Evolutionary conservation across 2,329 filamentous ascomycete species (phyloP).

Genomic region (Penicillium sp.): DNA sequence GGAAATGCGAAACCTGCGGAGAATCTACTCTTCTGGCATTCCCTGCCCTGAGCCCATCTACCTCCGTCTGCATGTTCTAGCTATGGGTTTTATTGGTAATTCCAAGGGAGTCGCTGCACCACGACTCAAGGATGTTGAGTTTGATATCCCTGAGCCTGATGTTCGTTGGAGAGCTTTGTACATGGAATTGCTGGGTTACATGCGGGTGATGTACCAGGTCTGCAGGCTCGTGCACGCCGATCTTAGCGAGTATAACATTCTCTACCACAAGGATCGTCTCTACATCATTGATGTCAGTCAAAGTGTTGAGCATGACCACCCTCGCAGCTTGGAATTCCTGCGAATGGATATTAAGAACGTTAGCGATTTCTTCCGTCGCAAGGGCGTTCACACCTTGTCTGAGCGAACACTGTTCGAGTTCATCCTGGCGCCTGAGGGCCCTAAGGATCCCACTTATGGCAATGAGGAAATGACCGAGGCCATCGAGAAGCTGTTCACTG

Average conservation of each 20-base stretch:
- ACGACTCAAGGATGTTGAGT: conserved; percentile 79
- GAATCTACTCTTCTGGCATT: conserved; percentile 81
- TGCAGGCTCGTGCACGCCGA: conserved; percentile 94
- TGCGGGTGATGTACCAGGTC: conserved; percentile 90
- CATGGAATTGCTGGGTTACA: conserved; percentile 78
- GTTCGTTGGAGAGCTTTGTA: conserved; percentile 78
- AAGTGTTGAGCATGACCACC: conserved; percentile 95
- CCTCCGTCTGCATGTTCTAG: conserved; percentile 89
- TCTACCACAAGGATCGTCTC: conserved; percentile 79
- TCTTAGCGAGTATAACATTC: conserved; percentile 95
- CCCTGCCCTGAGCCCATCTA: conserved; percentile 86
- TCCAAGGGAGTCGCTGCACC: conserved; percentile 85
- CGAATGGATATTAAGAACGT: conserved; percentile 99
- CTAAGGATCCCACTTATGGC: conserved; percentile 28
- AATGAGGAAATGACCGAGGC: conserved; percentile 60
- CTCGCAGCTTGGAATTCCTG: conserved; percentile 85
- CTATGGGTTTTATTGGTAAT: conserved; percentile 92
- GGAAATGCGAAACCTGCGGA: conserved; percentile 89
- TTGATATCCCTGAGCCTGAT: conserved; percentile 67
- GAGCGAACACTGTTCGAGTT: conserved; percentile 85
- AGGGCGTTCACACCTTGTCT: conserved; percentile 77
- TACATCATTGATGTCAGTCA: conserved; percentile 98
- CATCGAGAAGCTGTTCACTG: conserved; percentile 68
- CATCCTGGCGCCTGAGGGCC: conserved; percentile 64
- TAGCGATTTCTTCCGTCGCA: conserved; percentile 84